Conservation (phyloP, 208 protist species). For the Leishmania turanica region DNA sequence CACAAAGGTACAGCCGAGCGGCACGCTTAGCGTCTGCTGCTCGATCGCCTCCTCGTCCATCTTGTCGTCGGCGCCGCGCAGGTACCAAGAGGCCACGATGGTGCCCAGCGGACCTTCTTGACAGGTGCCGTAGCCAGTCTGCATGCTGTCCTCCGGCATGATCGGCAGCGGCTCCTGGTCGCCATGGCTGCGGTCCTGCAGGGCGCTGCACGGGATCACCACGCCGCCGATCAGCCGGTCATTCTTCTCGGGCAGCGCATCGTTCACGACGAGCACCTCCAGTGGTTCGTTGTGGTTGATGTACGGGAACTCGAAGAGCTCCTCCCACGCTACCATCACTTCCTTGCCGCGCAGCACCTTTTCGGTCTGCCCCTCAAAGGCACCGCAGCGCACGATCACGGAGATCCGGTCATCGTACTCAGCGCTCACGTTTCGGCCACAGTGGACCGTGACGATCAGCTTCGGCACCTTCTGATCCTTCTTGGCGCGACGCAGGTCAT, state of each 20-base stretch:
- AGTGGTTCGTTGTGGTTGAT: constrained; percentile 76
- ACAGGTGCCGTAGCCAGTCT: constrained; percentile 46
- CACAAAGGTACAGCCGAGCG: constrained; percentile 80
- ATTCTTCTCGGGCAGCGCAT: constrained; percentile 55
- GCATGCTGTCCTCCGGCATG: constrained; percentile 66
- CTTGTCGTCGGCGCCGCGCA: constrained; percentile 64
- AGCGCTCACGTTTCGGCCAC: constrained; percentile 73
- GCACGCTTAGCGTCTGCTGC: constrained; percentile 65
- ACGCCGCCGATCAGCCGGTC: constrained; percentile 77
- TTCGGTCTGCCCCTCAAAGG: constrained; percentile 88
- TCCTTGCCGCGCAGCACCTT: constrained; percentile 78
- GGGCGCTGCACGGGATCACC: constrained; percentile 63
- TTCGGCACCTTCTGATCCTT: constrained; percentile 48
- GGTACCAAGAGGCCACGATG: constrained; percentile 85
- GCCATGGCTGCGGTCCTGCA: constrained; percentile 66
- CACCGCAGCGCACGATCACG: constrained; percentile 86
- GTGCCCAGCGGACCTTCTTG: constrained; percentile 78
- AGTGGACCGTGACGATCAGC: constrained; percentile 89
- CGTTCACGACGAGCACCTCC: constrained; percentile 85
- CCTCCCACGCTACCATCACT: constrained; percentile 76
- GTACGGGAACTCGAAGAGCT: constrained; percentile 91
- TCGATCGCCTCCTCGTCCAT: constrained; percentile 55
- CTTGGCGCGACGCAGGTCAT: constrained; percentile 61
- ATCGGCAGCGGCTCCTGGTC: constrained; percentile 82
- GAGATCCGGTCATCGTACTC: constrained; percentile 66